phyloP scores from a whole-genome alignment of 352 stramenopile species.

The Pythium insidiosum region DNA sequence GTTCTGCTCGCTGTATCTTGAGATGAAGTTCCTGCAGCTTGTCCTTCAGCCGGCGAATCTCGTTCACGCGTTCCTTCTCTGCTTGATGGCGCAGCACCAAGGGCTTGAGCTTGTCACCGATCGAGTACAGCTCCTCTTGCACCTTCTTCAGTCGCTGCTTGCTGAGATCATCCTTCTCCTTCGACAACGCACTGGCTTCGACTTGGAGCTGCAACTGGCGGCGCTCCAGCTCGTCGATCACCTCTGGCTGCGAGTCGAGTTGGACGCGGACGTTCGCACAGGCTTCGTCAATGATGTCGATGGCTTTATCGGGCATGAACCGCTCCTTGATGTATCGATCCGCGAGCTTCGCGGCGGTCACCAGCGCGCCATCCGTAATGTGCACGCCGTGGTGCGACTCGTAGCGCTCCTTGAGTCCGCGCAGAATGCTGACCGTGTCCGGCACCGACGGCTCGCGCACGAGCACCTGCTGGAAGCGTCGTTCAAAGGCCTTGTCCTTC shows the following conservation, averaged over 20 bases:
- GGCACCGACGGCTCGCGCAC: slow-evolving; percentile 93
- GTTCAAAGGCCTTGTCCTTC: slow-evolving; percentile 97
- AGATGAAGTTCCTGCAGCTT: slow-evolving; percentile 90
- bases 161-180: slow-evolving; percentile 92
- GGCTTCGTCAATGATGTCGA: slow-evolving; percentile 95
- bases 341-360: slow-evolving; percentile 92
- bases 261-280: slow-evolving; percentile 87
- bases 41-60: slow-evolving; percentile 89
- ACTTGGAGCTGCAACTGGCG: slow-evolving; percentile 94
- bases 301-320: slow-evolving; percentile 92
- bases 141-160: slow-evolving; percentile 89
- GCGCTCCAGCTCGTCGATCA: slow-evolving; percentile 94
- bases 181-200: slow-evolving; percentile 88
- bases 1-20: slow-evolving; percentile 92
- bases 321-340: slow-evolving; percentile 91
- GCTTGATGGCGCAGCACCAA: slow-evolving; percentile 88
- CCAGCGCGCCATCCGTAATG: slow-evolving; percentile 91
- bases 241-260: slow-evolving; percentile 92
- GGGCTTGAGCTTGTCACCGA: slow-evolving; percentile 88
- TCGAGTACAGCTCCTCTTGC: slow-evolving; percentile 88
- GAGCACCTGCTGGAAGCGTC: slow-evolving; percentile 96
- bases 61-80: slow-evolving; percentile 90
- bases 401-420: slow-evolving; percentile 94
- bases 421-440: slow-evolving; percentile 95
- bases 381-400: slow-evolving; percentile 95